Conservation (phyloP, 805 yeast species). For the Yarrowia hollandica region DNA sequence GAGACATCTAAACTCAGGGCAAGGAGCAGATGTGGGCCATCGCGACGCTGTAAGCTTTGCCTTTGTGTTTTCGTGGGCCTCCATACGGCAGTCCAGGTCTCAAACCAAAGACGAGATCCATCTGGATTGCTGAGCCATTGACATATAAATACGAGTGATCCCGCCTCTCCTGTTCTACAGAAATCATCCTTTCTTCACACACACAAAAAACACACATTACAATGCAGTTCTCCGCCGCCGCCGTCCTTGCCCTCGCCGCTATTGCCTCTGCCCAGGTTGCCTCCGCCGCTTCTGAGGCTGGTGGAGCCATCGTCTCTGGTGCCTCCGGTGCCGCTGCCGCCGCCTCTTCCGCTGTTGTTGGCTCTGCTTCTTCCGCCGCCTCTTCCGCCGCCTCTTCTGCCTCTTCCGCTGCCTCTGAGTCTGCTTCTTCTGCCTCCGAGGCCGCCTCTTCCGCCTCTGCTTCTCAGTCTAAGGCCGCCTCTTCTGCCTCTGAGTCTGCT, state of each 20-base stretch:
- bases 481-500: conserved; percentile 11
- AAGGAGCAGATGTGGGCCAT: not conserved
- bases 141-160: conserved; percentile 17
- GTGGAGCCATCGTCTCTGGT: conserved; percentile 22
- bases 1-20: conserved; percentile 23
- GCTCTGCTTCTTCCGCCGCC: conserved; percentile 23
- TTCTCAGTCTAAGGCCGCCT: not conserved
- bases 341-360: conserved; percentile 27
- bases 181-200: conserved; percentile 10
- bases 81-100: conserved; percentile 19
- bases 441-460: not conserved
- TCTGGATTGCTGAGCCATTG: conserved; percentile 15
- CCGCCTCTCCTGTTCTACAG: not conserved
- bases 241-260: conserved; percentile 27
- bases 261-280: conserved; percentile 22
- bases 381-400: conserved; percentile 28
- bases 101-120: not conserved
- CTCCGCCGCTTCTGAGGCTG: conserved; percentile 19
- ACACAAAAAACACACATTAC: conserved; percentile 11
- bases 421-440: conserved; percentile 21
- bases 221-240: conserved; percentile 24
- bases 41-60: conserved; percentile 26
- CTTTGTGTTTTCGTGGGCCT: conserved; percentile 11
- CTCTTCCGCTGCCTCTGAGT: conserved; percentile 10
- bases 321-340: conserved; percentile 30